These are phyloP conservation scores for Fusarium tuaranense DNA, from an alignment of 2,329 filamentous ascomycete species.

Conservation along the genomic window DNA sequence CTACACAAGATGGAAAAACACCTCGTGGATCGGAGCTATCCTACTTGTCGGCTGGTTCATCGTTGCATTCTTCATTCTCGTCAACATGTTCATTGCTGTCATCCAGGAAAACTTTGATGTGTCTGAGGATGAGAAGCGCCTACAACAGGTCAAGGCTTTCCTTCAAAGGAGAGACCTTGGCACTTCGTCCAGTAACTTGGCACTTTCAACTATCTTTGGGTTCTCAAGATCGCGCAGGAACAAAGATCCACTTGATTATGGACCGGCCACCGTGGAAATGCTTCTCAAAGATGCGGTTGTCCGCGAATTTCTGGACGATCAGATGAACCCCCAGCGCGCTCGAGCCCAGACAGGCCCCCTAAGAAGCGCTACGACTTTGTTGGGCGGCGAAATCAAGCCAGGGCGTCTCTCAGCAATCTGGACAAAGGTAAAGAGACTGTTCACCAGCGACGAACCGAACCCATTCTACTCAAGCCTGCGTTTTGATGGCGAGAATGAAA, in stretches of 20 bases:
- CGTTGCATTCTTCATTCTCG: conserved; percentile 90
- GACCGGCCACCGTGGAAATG: conserved; percentile 94
- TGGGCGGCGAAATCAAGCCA: conserved; percentile 62
- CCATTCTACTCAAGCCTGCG: conserved; percentile 87
- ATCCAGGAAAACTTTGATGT: conserved; percentile 99
- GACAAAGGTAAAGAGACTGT: conserved; percentile 66
- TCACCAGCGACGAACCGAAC: conserved; percentile 82
- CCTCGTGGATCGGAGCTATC: conserved; percentile 91
- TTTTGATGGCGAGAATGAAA: conserved; percentile 79
- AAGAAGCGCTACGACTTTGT: conserved; percentile 47
- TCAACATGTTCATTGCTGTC: conserved; percentile 99
- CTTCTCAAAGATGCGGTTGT: conserved; percentile 96
- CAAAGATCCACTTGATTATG: conserved; percentile 90
- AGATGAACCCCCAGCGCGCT: conserved; percentile 47
- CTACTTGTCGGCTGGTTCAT: conserved; percentile 98
- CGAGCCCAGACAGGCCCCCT: conserved; percentile 48
- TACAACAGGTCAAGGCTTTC: conserved; percentile 96
- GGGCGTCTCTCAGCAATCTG: conserved; percentile 72
- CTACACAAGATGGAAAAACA: conserved; percentile 72
- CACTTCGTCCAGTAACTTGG: conserved; percentile 77
- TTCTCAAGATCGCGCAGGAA: conserved; percentile 69
- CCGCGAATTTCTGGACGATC: conserved; percentile 87
- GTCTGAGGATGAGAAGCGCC: conserved; percentile 95
- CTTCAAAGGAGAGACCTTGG: conserved; percentile 90
- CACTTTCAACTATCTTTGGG: conserved; percentile 77